Evolutionary conservation across 1,139 yeast genomes (phyloP), one percentile per base, ranked within the genome.

Genomic region (Taphrina pruni): DNA sequence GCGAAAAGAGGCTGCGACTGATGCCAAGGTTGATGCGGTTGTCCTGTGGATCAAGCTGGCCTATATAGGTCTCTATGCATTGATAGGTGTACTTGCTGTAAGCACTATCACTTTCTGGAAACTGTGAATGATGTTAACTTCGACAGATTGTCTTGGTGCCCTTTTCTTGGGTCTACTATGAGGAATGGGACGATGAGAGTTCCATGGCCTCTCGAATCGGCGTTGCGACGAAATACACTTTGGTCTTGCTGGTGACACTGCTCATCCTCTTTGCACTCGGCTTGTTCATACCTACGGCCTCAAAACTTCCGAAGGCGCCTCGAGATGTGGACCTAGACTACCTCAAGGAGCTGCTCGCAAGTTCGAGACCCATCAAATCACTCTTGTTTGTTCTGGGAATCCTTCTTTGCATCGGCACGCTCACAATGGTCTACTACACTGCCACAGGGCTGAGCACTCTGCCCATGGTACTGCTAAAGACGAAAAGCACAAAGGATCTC

Each of bases 101-200:
- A 56, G 46, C 8, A 12, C 11, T 54, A 26, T 26, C 32, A 26
- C 32, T 26, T 2, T 35, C 11, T 14, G n/a, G 32, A 9, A 54
- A 54, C 1, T 17, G 21, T 1, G 43, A n/a, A 17, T 38, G 26
- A 41, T 56, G 50, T 2, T 39, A 32, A 26, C 6, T 2, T 7
- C 17, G n/a, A 58, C 17, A 58, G 62, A 35, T 54, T n/a, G 38
- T 64, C 21, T 36, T 38, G 20, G 57, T 51, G 12, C 67, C 67
- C 6, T 64, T 60, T 35, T 43, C 52, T 12, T 56, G 55, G 38
- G 50, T 48, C 54, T 69, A 71, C 69, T 71, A 65, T n/a, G 73
- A 72, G 48, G 73, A 73, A 54, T 71, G 73, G 73, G 72, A 71
- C 45, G 74, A 71, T 8, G 73, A 72, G 55, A 70, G 70, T 14